Evolutionary conservation across 805 yeast species (phyloP).

Genomic region (Lachancea quebecensis): DNA sequence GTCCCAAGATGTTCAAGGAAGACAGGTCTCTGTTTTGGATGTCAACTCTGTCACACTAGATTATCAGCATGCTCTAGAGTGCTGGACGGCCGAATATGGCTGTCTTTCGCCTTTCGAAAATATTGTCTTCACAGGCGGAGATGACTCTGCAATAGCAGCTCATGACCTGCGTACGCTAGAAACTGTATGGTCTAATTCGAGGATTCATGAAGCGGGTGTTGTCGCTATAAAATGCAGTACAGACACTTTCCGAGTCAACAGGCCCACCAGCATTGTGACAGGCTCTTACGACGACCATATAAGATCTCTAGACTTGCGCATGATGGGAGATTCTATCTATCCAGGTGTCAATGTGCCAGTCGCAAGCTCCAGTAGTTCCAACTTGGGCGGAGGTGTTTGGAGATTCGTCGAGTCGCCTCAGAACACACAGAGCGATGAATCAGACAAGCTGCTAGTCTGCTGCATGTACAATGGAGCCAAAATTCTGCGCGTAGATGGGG

Average conservation of each 20-base stretch:
- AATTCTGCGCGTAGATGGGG: conserved; percentile 40
- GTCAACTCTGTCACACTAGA: conserved; percentile 16
- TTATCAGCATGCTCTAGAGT: conserved; percentile 61
- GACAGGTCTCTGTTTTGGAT: not conserved
- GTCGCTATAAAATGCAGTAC: conserved; percentile 59
- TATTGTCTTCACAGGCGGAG: conserved; percentile 83
- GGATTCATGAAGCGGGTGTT: conserved; percentile 86
- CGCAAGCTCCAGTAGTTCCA: conserved; percentile 34
- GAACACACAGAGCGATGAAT: conserved; percentile 10
- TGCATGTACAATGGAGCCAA: conserved; percentile 97
- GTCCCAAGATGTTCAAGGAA: conserved; percentile 14
- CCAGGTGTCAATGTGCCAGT: conserved; percentile 48
- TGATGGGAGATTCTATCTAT: conserved; percentile 38
- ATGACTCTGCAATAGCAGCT: conserved; percentile 69
- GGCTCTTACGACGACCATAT: conserved; percentile 89
- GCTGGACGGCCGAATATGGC: conserved; percentile 83
- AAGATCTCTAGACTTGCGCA: conserved; percentile 61
- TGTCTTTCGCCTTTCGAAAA: conserved; percentile 43
- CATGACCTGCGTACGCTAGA: conserved; percentile 51
- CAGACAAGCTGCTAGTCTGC: conserved; percentile 59
- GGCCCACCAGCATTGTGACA: conserved; percentile 41
- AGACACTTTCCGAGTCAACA: conserved; percentile 17
- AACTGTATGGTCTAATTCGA: conserved; percentile 30
- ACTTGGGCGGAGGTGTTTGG: conserved; percentile 95
- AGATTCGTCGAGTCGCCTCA: conserved; percentile 60